A percentile compares a stretch with the other conserved stretches of the same genome.
These are phyloP conservation scores for Pyrenopolyporus hunteri DNA, from an alignment of 495 filamentous ascomycete species.

Conservation along the genomic window DNA sequence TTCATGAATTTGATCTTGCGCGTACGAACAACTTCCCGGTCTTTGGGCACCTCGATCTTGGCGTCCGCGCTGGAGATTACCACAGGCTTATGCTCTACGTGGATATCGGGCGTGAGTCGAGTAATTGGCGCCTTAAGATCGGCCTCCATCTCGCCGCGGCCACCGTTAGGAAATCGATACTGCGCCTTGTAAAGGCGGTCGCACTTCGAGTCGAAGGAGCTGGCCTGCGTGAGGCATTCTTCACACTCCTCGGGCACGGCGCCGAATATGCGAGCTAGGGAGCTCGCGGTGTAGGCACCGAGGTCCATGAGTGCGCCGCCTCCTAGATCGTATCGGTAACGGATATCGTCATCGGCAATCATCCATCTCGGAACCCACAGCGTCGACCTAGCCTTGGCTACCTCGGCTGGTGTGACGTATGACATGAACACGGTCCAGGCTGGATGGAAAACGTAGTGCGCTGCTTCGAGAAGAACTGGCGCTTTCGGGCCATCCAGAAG, in stretches of 20 bases:
- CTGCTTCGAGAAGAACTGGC: constrained; percentile 64
- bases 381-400: constrained; percentile 45
- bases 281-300: constrained; percentile 56
- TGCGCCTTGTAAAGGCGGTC: constrained; percentile 52
- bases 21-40: constrained; percentile 46
- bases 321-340: constrained; percentile 59
- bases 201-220: constrained; percentile 39
- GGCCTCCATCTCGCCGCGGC: constrained; percentile 46
- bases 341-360: constrained; percentile 56
- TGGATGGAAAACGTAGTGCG: constrained; percentile 64
- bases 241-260: constrained; percentile 46
- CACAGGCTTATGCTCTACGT: constrained; percentile 45
- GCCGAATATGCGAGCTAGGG: constrained; percentile 51
- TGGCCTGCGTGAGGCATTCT: constrained; percentile 41
- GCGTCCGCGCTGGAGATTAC: constrained; percentile 38
- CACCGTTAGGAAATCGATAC: constrained; percentile 54
- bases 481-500: constrained; percentile 35
- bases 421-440: constrained; percentile 57
- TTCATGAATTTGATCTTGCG: constrained; percentile 54
- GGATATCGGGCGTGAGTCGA: constrained; percentile 44
- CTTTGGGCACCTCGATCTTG: constrained; percentile 43
- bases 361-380: constrained; percentile 40
- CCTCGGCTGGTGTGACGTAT: constrained; percentile 46
- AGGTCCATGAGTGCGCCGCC: constrained; percentile 68
- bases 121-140: constrained; percentile 43